These are phyloP conservation scores for Exophiala aquamarina DNA, from an alignment of 2,329 filamentous ascomycete genomes.

Conservation along the genomic window DNA sequence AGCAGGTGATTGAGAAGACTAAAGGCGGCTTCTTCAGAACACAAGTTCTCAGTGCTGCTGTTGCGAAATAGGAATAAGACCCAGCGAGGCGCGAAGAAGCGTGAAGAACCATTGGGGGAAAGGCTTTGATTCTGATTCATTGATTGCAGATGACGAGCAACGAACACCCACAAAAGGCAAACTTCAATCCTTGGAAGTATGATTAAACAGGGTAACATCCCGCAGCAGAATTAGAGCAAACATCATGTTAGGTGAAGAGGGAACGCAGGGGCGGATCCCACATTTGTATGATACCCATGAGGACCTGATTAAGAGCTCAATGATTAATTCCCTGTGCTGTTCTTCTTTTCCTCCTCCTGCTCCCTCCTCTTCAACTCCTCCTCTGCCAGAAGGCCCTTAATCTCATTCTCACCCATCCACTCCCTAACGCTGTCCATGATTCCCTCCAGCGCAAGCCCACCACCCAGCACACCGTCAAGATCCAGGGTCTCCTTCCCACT, in stretches of 20 bases:
- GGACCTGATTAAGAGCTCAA: too few species aligned
- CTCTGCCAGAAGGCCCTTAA: constrained; percentile 67
- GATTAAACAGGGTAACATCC: too few species aligned
- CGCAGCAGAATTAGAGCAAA: too few species aligned
- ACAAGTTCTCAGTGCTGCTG: constrained; percentile 74
- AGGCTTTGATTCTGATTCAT: too few species aligned
- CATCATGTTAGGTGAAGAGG: too few species aligned
- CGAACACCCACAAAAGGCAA: too few species aligned
- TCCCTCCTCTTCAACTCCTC: constrained; percentile 51
- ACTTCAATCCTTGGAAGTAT: too few species aligned
- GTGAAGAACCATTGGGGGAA: not conserved
- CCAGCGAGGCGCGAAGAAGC: constrained; percentile 6
- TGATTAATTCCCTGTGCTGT: too few species aligned
- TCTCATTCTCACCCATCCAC: constrained; percentile 75
- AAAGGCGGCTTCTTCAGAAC: constrained; percentile 99
- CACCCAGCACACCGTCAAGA: constrained; percentile 75
- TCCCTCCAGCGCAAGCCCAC: constrained; percentile 68
- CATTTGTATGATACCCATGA: too few species aligned
- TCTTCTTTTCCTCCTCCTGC: constrained; percentile 5
- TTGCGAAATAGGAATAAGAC: constrained; percentile 44
- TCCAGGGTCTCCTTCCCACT: constrained; percentile 78
- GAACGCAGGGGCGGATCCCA: too few species aligned
- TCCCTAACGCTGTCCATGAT: constrained; percentile 75
- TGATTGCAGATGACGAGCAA: too few species aligned
- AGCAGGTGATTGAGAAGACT: constrained; percentile 98